Conservation (phyloP, 495 filamentous ascomycete genomes). For the Trichocladium uniseriatum region DNA sequence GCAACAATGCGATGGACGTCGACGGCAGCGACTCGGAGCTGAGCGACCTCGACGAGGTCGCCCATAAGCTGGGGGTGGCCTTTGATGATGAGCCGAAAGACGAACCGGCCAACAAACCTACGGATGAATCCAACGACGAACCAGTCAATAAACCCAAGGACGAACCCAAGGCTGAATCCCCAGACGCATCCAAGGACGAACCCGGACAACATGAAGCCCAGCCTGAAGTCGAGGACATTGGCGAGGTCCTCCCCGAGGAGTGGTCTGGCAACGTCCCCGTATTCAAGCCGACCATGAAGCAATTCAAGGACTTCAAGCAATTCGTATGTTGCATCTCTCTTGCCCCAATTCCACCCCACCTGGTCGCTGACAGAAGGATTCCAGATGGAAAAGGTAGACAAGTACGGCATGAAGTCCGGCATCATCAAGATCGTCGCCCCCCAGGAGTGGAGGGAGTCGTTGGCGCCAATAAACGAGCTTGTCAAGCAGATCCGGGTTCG, state of each 20-base stretch:
- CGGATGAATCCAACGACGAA: not conserved
- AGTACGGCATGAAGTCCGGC: constrained; percentile 92
- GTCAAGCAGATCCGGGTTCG: constrained; percentile 88
- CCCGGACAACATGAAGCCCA: constrained; percentile 17
- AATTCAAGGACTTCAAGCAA: constrained; percentile 83
- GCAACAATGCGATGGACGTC: constrained; percentile 41
- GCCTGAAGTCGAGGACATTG: constrained; percentile 47
- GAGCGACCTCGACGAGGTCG: constrained; percentile 44
- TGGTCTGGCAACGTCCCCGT: constrained; percentile 88
- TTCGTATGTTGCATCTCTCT: constrained; percentile 44
- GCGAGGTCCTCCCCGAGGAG: constrained; percentile 69
- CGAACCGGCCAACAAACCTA: not conserved
- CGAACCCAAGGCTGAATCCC: not conserved
- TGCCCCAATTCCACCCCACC: not conserved
- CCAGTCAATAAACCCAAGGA: constrained; percentile 1
- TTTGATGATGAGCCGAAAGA: constrained; percentile 6
- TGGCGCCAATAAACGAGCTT: constrained; percentile 69
- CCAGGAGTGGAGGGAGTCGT: constrained; percentile 79
- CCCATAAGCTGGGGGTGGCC: constrained; percentile 22
- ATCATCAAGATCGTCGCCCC: constrained; percentile 95
- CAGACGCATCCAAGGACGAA: not conserved
- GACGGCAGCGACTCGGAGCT: constrained; percentile 47
- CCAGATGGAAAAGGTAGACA: constrained; percentile 71
- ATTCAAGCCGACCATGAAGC: constrained; percentile 89
- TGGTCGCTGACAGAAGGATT: constrained; percentile 11